phyloP scores from a whole-genome alignment of 805 yeast species.

The Grigorovia jiainica region DNA sequence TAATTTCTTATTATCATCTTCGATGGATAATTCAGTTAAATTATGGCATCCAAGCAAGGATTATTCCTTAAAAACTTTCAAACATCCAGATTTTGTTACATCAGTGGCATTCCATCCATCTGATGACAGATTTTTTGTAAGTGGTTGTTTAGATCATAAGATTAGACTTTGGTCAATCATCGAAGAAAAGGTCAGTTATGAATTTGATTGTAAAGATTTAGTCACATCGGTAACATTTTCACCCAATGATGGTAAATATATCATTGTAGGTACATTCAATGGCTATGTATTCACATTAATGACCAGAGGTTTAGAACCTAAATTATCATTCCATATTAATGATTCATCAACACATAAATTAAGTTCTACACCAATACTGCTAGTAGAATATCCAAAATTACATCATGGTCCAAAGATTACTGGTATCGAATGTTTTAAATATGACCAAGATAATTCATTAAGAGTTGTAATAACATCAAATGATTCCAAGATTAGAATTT shows the following conservation, averaged over 20 bases:
- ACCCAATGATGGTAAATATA: constrained; percentile 51
- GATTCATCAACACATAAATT: constrained; percentile 28
- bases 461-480: constrained; percentile 61
- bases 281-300: constrained; percentile 57
- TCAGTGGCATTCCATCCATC: constrained; percentile 69
- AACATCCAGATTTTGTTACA: constrained; percentile 74
- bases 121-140: constrained; percentile 79
- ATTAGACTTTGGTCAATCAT: constrained; percentile 76
- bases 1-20: constrained; percentile 66
- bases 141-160: constrained; percentile 70
- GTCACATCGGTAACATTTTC: constrained; percentile 71
- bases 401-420: constrained; percentile 55
- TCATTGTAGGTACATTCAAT: constrained; percentile 67
- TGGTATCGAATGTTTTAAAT: constrained; percentile 50
- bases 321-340: constrained; percentile 37
- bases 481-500: constrained; percentile 68
- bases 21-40: constrained; percentile 76
- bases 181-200: constrained; percentile 55
- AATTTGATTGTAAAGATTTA: constrained; percentile 51
- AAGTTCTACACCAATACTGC: background rate
- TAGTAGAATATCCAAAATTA: constrained; percentile 7
- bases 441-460: constrained; percentile 22
- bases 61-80: constrained; percentile 52
- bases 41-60: constrained; percentile 76
- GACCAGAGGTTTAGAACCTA: constrained; percentile 50